These are phyloP conservation scores for Leccinum laetum DNA, from an alignment of 1,284 basidiomycete species.

Conservation along the genomic window DNA sequence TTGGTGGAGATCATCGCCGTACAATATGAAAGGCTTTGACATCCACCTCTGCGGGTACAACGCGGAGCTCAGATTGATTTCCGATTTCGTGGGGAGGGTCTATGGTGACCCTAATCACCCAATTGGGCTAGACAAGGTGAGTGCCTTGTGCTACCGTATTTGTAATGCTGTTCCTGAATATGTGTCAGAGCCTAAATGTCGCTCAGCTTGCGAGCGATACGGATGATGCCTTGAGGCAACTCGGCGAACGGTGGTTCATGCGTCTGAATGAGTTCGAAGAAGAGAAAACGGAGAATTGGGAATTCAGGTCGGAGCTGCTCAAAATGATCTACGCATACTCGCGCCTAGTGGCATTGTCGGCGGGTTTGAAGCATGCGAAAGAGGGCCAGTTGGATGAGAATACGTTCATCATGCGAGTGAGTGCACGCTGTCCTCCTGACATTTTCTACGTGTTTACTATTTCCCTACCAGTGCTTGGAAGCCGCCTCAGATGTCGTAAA, in stretches of 20 bases:
- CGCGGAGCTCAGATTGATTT: conserved; percentile 63
- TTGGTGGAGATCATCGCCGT: conserved; percentile 73
- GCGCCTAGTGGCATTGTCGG: conserved; percentile 67
- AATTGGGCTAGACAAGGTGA: conserved; percentile 69
- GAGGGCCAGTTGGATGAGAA: conserved; percentile 57
- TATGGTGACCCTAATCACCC: conserved; percentile 75
- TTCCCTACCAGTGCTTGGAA: conserved; percentile 19
- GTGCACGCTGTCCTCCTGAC: conserved; percentile 26
- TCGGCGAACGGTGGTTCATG: conserved; percentile 56
- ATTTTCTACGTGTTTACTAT: not conserved
- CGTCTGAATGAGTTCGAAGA: conserved; percentile 51
- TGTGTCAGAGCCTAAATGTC: conserved; percentile 51
- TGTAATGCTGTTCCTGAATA: conserved; percentile 8
- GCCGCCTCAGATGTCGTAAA: conserved; percentile 53
- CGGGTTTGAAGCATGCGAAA: conserved; percentile 77
- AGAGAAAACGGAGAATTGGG: conserved; percentile 47
- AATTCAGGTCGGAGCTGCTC: conserved; percentile 64
- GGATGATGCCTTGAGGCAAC: conserved; percentile 59
- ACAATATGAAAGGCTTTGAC: conserved; percentile 72
- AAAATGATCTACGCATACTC: conserved; percentile 68
- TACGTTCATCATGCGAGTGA: conserved; percentile 65
- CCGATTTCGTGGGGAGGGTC: conserved; percentile 59
- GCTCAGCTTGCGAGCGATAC: conserved; percentile 62
- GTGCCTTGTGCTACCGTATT: not conserved
- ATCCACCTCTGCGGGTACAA: conserved; percentile 78